Evolutionary conservation across 257 asterid genomes (phyloP).

Genomic region (Nicotiana sylvestris): DNA sequence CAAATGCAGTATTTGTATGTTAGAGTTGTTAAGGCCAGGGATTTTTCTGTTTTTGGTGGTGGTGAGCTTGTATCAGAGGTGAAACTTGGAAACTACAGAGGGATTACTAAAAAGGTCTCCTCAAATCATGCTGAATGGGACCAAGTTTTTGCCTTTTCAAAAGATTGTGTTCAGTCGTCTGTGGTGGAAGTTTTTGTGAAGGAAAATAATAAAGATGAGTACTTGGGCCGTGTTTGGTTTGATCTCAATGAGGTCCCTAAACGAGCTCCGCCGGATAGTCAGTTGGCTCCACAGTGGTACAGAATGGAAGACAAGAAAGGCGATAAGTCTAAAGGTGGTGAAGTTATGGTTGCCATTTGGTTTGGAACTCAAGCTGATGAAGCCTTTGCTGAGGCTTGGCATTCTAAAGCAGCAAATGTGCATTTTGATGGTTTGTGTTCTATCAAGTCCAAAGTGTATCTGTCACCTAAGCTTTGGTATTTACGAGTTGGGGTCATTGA

Average conservation of each 20-base stretch:
- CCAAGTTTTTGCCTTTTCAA: constrained; percentile 82
- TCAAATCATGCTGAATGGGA: constrained; percentile 54
- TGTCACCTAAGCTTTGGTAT: constrained; percentile 88
- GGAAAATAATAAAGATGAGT: constrained; percentile 61
- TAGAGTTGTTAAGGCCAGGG: constrained; percentile 58
- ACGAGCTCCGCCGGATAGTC: constrained; percentile 76
- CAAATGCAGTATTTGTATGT: constrained; percentile 86
- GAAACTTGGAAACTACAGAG: constrained; percentile 75
- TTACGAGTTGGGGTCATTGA: constrained; percentile 69
- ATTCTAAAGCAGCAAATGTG: constrained; percentile 78
- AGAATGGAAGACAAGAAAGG: constrained; percentile 83
- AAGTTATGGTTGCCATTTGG: constrained; percentile 76
- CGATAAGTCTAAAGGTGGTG: constrained; percentile 57
- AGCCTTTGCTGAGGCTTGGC: constrained; percentile 90
- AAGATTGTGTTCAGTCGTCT: constrained; percentile 76
- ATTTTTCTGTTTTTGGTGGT: constrained; percentile 44
- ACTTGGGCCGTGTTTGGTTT: constrained; percentile 78
- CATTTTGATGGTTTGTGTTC: constrained; percentile 63
- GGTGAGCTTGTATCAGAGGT: constrained; percentile 74
- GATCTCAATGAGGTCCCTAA: constrained; percentile 80
- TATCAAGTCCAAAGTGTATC: constrained; percentile 71
- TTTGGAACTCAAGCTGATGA: constrained; percentile 90
- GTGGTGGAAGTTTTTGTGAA: constrained; percentile 63
- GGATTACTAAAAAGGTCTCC: constrained; percentile 56
- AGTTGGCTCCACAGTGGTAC: constrained; percentile 83